Conservation (phyloP, 495 filamentous ascomycete genomes). For the Podospora didyma region DNA sequence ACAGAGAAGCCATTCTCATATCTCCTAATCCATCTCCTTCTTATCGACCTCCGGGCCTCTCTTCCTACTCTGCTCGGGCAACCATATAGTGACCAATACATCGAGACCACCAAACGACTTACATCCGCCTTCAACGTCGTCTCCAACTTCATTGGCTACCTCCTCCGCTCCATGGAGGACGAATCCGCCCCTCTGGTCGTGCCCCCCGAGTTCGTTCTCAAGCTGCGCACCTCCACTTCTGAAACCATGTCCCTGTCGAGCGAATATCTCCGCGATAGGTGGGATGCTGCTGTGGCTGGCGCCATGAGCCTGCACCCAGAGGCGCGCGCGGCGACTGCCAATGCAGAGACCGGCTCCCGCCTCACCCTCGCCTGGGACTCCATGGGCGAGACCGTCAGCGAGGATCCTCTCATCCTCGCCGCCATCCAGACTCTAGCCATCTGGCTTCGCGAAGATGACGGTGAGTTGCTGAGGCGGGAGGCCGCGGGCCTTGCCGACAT, state of each 20-base stretch:
- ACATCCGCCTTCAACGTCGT: constrained; percentile 56
- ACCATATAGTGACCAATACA: constrained; percentile 48
- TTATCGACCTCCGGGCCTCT: constrained; percentile 59
- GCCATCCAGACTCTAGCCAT: constrained; percentile 50
- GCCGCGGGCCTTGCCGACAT: constrained; percentile 54
- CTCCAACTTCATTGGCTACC: constrained; percentile 54
- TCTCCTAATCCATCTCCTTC: constrained; percentile 55
- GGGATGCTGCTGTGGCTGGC: constrained; percentile 54
- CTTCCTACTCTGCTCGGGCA: constrained; percentile 56
- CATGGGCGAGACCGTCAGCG: constrained; percentile 28
- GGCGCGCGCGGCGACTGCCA: constrained; percentile 28
- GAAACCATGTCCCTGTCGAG: constrained; percentile 56
- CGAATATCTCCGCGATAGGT: constrained; percentile 63
- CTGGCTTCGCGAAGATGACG: constrained; percentile 63
- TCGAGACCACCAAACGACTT: constrained; percentile 45
- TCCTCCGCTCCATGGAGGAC: constrained; percentile 46
- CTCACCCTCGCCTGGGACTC: constrained; percentile 51
- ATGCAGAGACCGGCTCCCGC: constrained; percentile 29
- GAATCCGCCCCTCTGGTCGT: constrained; percentile 24
- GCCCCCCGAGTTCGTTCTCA: constrained; percentile 52
- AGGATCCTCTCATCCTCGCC: constrained; percentile 47
- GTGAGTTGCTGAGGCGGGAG: constrained; percentile 49
- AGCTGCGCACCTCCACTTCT: constrained; percentile 52
- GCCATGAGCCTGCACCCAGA: constrained; percentile 50
- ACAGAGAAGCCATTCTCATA: constrained; percentile 52